Conservation (phyloP, 352 stramenopile species). For the Phytophthora sp. region DNA sequence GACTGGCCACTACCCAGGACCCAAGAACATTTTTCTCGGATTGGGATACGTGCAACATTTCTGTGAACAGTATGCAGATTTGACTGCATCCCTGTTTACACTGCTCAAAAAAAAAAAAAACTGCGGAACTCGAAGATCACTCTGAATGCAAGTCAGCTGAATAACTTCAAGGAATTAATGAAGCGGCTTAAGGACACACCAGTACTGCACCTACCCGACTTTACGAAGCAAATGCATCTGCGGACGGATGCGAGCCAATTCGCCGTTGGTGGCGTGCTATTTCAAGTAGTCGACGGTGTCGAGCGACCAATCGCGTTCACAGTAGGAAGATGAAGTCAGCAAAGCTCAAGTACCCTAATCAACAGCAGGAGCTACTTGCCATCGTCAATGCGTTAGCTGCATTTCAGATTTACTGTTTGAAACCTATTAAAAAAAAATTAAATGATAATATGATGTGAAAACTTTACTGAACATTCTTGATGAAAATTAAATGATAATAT, state of each 20-base stretch:
- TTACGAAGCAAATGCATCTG: constrained; percentile 9
- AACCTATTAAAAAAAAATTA: too few relatives aligned
- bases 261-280: neutral
- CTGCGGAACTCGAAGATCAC: constrained; percentile 8
- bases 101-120: constrained; percentile 8
- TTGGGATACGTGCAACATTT: constrained; percentile 24
- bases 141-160: neutral
- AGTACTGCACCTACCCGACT: constrained; percentile 5
- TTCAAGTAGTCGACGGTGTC: constrained; percentile 8
- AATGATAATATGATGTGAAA: too few relatives aligned
- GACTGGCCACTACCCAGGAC: constrained; percentile 22
- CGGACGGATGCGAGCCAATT: constrained; percentile 10
- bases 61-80: constrained; percentile 18
- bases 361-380: constrained; percentile 18
- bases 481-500: too few relatives aligned
- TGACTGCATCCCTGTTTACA: constrained; percentile 10
- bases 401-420: constrained; percentile 11
- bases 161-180: constrained; percentile 12
- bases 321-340: constrained; percentile 26
- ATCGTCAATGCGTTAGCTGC: constrained; percentile 15
- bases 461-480: too few relatives aligned
- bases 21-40: constrained; percentile 17
- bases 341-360: constrained; percentile 12
- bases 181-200: neutral
- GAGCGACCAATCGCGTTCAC: constrained; percentile 12